A percentile compares a stretch with the other conserved stretches of the same genome.
Conservation (phyloP, 352 stramenopile genomes). For the Phytophthora fragariaefolia region DNA sequence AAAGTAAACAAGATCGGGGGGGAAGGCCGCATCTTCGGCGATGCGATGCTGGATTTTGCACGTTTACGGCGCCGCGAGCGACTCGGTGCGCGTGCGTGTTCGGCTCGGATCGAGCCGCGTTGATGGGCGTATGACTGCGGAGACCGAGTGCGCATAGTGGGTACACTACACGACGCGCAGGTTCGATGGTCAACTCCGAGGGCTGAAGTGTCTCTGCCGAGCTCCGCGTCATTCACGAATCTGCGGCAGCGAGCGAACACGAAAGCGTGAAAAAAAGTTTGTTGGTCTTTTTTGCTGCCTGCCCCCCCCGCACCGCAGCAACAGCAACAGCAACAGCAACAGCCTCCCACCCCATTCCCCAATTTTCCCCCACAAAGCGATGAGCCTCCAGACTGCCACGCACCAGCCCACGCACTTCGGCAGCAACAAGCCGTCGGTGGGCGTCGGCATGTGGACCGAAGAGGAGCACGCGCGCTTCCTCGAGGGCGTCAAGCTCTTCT, state of each 20-base stretch:
- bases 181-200: conserved; percentile 3
- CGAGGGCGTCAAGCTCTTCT: conserved; percentile 77
- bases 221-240: conserved; percentile 36
- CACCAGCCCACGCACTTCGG: conserved; percentile 22
- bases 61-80: conserved; percentile 34
- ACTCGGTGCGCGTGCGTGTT: conserved; percentile 26
- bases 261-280: too few species aligned
- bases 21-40: conserved; percentile 23
- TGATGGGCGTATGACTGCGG: conserved; percentile 42
- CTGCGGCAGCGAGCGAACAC: conserved; percentile 32
- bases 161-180: conserved; percentile 10
- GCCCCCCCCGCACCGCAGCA: background rate
- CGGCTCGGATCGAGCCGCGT: conserved; percentile 11
- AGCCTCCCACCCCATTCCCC: conserved; percentile 16
- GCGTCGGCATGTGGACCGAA: conserved; percentile 66
- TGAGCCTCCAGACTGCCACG: conserved; percentile 27
- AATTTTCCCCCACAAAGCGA: conserved; percentile 25
- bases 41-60: conserved; percentile 38
- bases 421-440: conserved; percentile 29
- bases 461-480: conserved; percentile 80
- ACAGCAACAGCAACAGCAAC: conserved; percentile 7
- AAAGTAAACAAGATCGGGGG: conserved; percentile 19
- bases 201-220: conserved; percentile 39
- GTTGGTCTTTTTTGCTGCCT: too few species aligned
- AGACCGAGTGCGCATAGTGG: conserved; percentile 29